Percentiles rank a stretch among this genome's conserved stretches.
phyloP scores from a whole-genome alignment of 805 yeast genomes.

The Zygoascus ofunaensis region DNA sequence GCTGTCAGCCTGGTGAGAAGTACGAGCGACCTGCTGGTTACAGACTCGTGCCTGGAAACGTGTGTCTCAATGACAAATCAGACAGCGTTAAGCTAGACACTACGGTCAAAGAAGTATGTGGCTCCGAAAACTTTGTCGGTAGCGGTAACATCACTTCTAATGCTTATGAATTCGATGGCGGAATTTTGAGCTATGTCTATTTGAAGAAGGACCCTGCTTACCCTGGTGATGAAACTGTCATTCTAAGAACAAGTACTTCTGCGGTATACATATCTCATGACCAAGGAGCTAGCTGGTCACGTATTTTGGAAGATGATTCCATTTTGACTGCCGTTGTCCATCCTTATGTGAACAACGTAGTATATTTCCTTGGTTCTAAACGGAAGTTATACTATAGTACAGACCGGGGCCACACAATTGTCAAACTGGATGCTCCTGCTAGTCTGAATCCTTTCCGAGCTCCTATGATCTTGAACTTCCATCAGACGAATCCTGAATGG shows the following conservation, averaged over 20 bases:
- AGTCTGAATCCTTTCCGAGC: slow-evolving; percentile 29
- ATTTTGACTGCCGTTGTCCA: slow-evolving; percentile 54
- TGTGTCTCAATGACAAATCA: slow-evolving; percentile 30
- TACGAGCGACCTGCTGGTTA: slow-evolving; percentile 32
- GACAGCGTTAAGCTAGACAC: slow-evolving; percentile 10
- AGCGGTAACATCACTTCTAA: slow-evolving; percentile 32
- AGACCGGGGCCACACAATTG: slow-evolving; percentile 49
- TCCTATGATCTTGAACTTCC: slow-evolving; percentile 41
- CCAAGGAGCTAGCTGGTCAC: slow-evolving; percentile 47
- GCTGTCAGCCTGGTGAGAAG: slow-evolving; percentile 26
- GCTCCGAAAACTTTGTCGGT: slow-evolving; percentile 30
- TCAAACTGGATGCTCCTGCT: slow-evolving; percentile 31
- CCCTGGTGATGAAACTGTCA: slow-evolving; percentile 52
- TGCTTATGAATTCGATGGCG: slow-evolving; percentile 42
- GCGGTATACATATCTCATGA: slow-evolving; percentile 59
- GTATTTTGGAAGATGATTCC: slow-evolving; percentile 33
- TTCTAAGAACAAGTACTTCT: slow-evolving; percentile 47
- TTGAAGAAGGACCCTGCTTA: slow-evolving; percentile 42
- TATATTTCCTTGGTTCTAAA: slow-evolving; percentile 43
- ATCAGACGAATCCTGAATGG: slow-evolving; percentile 43
- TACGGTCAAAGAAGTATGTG: slow-evolving; percentile 27
- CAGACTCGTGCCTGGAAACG: slow-evolving; percentile 36
- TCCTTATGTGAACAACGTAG: slow-evolving; percentile 46
- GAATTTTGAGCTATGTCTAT: slow-evolving; percentile 48
- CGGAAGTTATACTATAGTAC: slow-evolving; percentile 47